Percentiles rank a stretch among this genome's conserved stretches.
phyloP scores from a whole-genome alignment of 2,329 filamentous ascomycete species.

The Stachybotrys chlorohalonatus region DNA sequence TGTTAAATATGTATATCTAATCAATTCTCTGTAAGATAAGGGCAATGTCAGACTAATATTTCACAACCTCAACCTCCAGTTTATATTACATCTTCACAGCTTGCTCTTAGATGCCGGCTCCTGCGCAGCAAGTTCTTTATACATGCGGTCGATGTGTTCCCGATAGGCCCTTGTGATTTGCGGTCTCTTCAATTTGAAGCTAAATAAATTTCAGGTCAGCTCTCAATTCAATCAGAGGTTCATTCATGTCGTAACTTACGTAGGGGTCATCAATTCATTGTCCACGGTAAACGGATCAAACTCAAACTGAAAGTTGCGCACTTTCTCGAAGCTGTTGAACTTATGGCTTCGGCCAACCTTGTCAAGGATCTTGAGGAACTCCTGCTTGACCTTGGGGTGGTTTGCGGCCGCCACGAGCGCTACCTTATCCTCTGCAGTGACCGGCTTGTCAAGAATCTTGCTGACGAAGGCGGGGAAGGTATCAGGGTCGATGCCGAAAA shows the following conservation, averaged over 20 bases:
- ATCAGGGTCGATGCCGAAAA: constrained; percentile 83
- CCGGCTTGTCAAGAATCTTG: constrained; percentile 61
- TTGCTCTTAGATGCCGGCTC: constrained; percentile 10
- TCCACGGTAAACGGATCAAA: constrained; percentile 89
- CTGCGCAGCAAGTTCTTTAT: constrained; percentile 34
- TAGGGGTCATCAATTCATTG: constrained; percentile 81
- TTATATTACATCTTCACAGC: constrained; percentile 9
- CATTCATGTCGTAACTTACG: constrained; percentile 47
- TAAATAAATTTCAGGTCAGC: constrained; percentile 16
- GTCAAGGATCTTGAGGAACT: constrained; percentile 71
- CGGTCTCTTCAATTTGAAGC: constrained; percentile 52
- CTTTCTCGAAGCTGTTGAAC: constrained; percentile 85
- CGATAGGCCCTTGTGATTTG: constrained; percentile 45
- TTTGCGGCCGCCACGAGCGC: constrained; percentile 58
- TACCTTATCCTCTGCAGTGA: constrained; percentile 54
- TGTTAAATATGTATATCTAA: no score
- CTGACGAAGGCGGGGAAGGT: constrained; percentile 73
- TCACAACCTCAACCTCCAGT: neutral
- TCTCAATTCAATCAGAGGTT: neutral
- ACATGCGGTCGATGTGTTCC: constrained; percentile 46
- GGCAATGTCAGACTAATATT: no score
- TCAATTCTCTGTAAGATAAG: no score
- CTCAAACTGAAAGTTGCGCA: constrained; percentile 64
- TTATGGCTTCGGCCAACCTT: constrained; percentile 72
- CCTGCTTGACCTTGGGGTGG: constrained; percentile 62